Percentiles rank a stretch among this genome's conserved stretches.
These are phyloP conservation scores for Triangularia setosa DNA, from an alignment of 2,329 filamentous ascomycete species.

Conservation along the genomic window DNA sequence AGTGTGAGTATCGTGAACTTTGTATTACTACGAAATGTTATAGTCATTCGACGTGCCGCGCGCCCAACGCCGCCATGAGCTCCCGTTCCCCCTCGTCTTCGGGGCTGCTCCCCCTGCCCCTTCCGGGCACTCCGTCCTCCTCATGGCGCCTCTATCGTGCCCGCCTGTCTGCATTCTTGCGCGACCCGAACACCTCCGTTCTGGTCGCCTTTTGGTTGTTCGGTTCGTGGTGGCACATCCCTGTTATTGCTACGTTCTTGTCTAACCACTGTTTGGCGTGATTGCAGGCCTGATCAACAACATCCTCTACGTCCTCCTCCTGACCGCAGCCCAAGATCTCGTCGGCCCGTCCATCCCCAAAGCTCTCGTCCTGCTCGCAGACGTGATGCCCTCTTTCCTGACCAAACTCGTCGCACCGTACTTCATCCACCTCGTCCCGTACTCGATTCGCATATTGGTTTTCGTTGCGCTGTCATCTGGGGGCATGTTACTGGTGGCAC, in stretches of 20 bases:
- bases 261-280: slow-evolving; percentile 1
- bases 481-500: slow-evolving; percentile 86
- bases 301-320: slow-evolving; percentile 94
- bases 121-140: slow-evolving; percentile 56
- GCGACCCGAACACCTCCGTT: slow-evolving; percentile 66
- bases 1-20: neutral
- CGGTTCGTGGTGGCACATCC: slow-evolving; percentile 51
- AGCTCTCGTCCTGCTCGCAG: slow-evolving; percentile 85
- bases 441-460: slow-evolving; percentile 66
- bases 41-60: neutral
- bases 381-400: slow-evolving; percentile 84
- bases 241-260: neutral
- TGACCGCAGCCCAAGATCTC: slow-evolving; percentile 91
- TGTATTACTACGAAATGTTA: neutral
- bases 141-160: slow-evolving; percentile 73
- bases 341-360: slow-evolving; percentile 85
- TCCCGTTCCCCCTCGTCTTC: slow-evolving; percentile 35
- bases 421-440: slow-evolving; percentile 85
- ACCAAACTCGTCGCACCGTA: slow-evolving; percentile 89
- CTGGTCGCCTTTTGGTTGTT: slow-evolving; percentile 89
- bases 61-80: neutral
- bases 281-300: slow-evolving; percentile 78
- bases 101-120: slow-evolving; percentile 41
- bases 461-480: slow-evolving; percentile 72
- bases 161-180: slow-evolving; percentile 59